Evolutionary conservation across 306 rosid species (phyloP), one percentile per base, ranked within the genome.

Genomic region (Ceratonia siliqua): DNA sequence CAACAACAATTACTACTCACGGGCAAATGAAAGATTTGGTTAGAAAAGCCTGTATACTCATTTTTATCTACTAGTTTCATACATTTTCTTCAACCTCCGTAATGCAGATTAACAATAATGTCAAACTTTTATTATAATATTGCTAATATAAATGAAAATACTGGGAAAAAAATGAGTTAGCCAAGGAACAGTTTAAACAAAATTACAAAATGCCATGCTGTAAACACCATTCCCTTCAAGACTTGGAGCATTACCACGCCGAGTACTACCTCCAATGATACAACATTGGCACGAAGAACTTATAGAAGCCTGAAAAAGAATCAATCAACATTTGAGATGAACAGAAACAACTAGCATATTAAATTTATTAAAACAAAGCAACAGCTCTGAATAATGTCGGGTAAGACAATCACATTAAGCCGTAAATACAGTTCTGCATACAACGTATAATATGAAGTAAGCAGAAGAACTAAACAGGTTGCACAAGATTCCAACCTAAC

Each of bases 231-330:
- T 38, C 77, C 68, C 79, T 54, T 59, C 61, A 32, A 81, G 79
- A 66, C 70, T 50, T 27, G 55, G 69, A 43, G 84, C 79, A 48
- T 63, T 35, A 28, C 14, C 15, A n/a, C 32, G 17, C 45, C 68
- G 69, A 33, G 73, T 74, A 66, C 79, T 41, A 75, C 79, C 81
- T 53, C 59, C 61, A 73, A 56, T 69, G 15, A 75, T 58, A 79
- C 83, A 82, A 27, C 79, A 50, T 41, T 46, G 67, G 48, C 82
- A 20, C 62, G 75, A 46, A 15, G 53, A 82, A 79, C 79, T 80
- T 80, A 50, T 45, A 39, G 73, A 81, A 72, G 41, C 86, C 94
- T 89, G 92, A 82, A 63, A 71, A 64, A 73, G n/a, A 54, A 73
- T 43, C n/a, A 20, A 67, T 67, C 58, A 61, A 74, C 68, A 5